A percentile compares a stretch with the other conserved stretches of the same genome.
These are phyloP conservation scores for Rhizophora mangle DNA, from an alignment of 345 rosid species.

Conservation along the genomic window DNA sequence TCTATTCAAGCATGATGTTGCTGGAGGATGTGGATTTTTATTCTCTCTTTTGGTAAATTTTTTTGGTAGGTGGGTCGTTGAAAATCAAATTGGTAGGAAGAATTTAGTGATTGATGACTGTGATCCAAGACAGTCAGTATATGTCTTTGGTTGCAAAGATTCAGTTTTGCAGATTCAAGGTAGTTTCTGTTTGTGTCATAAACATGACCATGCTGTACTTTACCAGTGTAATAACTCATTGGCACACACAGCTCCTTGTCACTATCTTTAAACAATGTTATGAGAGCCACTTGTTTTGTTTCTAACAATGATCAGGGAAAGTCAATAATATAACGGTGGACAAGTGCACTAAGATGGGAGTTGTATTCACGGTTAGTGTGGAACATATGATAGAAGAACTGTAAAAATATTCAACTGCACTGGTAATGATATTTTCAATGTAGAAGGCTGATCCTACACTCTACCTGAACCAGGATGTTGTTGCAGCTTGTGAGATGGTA, in stretches of 20 bases:
- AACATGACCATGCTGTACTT: not conserved
- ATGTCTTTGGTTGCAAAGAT: slow-evolving; percentile 92
- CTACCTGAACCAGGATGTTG: slow-evolving; percentile 65
- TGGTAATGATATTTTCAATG: slow-evolving; percentile 1
- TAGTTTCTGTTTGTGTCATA: slow-evolving; percentile 13
- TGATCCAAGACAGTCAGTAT: slow-evolving; percentile 90
- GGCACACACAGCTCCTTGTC: not conserved
- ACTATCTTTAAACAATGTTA: not conserved
- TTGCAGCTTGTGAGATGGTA: slow-evolving; percentile 96
- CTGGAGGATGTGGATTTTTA: slow-evolving; percentile 15
- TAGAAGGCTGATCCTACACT: slow-evolving; percentile 16
- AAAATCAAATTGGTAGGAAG: slow-evolving; percentile 89
- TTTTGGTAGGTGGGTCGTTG: slow-evolving; percentile 79
- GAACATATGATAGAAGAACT: not conserved
- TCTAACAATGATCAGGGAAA: slow-evolving; percentile 62
- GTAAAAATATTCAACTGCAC: not conserved
- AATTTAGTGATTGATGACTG: slow-evolving; percentile 82
- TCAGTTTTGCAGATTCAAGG: slow-evolving; percentile 94
- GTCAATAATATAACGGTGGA: slow-evolving; percentile 96
- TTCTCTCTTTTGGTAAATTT: slow-evolving; percentile 15
- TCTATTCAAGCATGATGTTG: slow-evolving; percentile 5
- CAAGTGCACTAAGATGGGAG: slow-evolving; percentile 91
- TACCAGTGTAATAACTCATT: not conserved
- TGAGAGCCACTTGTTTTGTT: slow-evolving; percentile 8
- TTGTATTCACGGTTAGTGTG: slow-evolving; percentile 73